These are phyloP conservation scores for Avicennia marina DNA, from an alignment of 257 asterid genomes.

Conservation along the genomic window DNA sequence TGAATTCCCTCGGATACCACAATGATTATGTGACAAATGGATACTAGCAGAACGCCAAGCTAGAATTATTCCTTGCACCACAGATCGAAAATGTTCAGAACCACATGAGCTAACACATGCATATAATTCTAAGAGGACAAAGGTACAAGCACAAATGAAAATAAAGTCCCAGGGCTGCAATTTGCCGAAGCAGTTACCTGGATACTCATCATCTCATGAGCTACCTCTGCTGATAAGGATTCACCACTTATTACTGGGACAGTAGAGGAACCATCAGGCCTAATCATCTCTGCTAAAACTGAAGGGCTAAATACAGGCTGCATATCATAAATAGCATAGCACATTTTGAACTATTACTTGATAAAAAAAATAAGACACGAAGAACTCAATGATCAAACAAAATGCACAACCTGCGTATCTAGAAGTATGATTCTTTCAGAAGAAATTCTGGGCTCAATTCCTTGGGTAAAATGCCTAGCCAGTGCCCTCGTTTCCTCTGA, in stretches of 20 bases:
- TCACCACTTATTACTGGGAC: conserved; percentile 71
- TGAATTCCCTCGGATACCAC: conserved; percentile 90
- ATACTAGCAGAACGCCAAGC: conserved; percentile 92
- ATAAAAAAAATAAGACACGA: neutral
- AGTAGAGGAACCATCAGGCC: conserved; percentile 91
- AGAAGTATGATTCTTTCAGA: conserved; percentile 90
- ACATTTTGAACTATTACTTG: conserved; percentile 11
- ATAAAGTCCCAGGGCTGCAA: neutral
- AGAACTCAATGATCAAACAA: neutral
- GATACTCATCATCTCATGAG: conserved; percentile 88
- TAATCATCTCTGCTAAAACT: conserved; percentile 82
- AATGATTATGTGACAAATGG: conserved; percentile 71
- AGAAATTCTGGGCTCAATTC: conserved; percentile 87
- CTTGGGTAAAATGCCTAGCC: conserved; percentile 82
- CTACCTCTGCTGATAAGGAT: conserved; percentile 82
- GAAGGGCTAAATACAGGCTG: conserved; percentile 97
- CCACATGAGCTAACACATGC: neutral
- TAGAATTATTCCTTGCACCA: conserved; percentile 73
- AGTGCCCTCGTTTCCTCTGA: conserved; percentile 82
- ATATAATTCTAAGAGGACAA: neutral
- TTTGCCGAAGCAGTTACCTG: conserved; percentile 52
- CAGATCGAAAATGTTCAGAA: conserved; percentile 21
- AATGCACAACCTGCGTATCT: conserved; percentile 72
- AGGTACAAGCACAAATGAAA: neutral
- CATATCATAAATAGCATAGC: conserved; percentile 12